Evolutionary conservation across 495 filamentous ascomycete species (phyloP).

Genomic region (Venustampulla echinocandica): DNA sequence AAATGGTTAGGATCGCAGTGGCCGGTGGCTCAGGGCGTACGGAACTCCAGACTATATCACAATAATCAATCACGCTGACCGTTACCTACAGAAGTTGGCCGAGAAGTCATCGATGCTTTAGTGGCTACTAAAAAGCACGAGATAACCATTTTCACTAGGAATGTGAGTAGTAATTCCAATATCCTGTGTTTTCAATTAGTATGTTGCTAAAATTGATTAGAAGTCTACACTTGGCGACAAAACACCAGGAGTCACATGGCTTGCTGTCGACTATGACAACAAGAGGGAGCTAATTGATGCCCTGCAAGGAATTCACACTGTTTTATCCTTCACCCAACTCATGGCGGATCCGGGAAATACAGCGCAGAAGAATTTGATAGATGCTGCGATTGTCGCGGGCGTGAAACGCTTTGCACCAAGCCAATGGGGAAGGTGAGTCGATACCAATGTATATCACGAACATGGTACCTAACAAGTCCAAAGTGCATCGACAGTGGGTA

Average conservation of each 20-base stretch:
- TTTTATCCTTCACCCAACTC: conserved; percentile 40
- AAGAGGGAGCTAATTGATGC: conserved; percentile 25
- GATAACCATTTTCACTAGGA: conserved; percentile 39
- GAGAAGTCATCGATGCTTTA: conserved; percentile 46
- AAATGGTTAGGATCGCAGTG: conserved; percentile 48
- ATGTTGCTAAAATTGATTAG: conserved; percentile 13
- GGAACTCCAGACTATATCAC: conserved; percentile 5
- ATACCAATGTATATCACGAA: neutral
- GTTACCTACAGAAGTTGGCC: conserved; percentile 37
- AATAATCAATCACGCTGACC: neutral
- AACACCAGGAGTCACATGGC: conserved; percentile 27
- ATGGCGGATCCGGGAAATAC: conserved; percentile 29
- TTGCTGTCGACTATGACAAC: conserved; percentile 38
- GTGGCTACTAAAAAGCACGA: conserved; percentile 42
- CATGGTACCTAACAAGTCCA: conserved; percentile 1
- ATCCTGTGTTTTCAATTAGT: neutral
- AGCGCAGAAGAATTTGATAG: conserved; percentile 36
- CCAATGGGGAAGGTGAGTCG: conserved; percentile 43
- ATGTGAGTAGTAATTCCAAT: conserved; percentile 22
- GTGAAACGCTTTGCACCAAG: conserved; percentile 57
- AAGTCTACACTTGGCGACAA: conserved; percentile 13
- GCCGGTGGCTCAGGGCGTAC: conserved; percentile 45
- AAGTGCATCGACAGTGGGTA: conserved; percentile 6
- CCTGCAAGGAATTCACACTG: conserved; percentile 42
- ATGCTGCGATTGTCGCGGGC: conserved; percentile 49